Percentiles rank a stretch among this genome's conserved stretches.
Evolutionary conservation across 495 filamentous ascomycete species (phyloP).

Genomic region (Amniculicola lignicola): DNA sequence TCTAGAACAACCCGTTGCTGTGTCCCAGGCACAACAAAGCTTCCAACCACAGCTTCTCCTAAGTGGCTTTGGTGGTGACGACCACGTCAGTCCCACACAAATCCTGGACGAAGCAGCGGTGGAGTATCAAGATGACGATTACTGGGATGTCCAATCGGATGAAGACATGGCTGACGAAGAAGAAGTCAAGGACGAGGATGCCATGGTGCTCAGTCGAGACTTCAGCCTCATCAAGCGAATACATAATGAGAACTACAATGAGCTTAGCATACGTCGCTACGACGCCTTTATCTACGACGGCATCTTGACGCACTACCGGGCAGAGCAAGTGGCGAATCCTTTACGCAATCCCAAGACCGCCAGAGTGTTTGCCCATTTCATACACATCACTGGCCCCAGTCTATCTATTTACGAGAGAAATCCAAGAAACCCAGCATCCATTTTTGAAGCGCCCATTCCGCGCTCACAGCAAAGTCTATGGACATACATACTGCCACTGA

Average conservation of each 20-base stretch:
- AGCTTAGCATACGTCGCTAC: slow-evolving; percentile 56
- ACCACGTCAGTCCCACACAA: slow-evolving; percentile 38
- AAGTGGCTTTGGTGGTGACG: slow-evolving; percentile 22
- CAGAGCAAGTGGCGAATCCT: slow-evolving; percentile 71
- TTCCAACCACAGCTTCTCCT: slow-evolving; percentile 12
- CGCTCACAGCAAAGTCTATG: slow-evolving; percentile 73
- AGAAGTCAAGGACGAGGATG: slow-evolving; percentile 49
- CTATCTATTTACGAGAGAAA: slow-evolving; percentile 86
- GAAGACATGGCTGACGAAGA: slow-evolving; percentile 55
- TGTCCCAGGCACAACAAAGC: slow-evolving; percentile 4
- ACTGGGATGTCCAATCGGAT: slow-evolving; percentile 64
- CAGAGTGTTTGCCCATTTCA: slow-evolving; percentile 87
- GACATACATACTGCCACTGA: slow-evolving; percentile 83
- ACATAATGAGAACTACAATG: slow-evolving; percentile 50
- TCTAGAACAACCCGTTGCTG: slow-evolving; percentile 26
- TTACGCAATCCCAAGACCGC: slow-evolving; percentile 80
- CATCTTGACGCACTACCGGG: slow-evolving; percentile 73
- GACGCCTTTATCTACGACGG: slow-evolving; percentile 66
- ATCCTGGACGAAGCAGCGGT: slow-evolving; percentile 42
- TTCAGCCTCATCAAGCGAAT: slow-evolving; percentile 47
- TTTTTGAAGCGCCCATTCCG: slow-evolving; percentile 65
- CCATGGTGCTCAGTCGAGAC: slow-evolving; percentile 31
- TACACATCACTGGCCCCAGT: slow-evolving; percentile 81
- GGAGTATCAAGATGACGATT: slow-evolving; percentile 56
- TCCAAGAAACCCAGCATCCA: slow-evolving; percentile 69